These are phyloP conservation scores for Grammothele lineata DNA, from an alignment of 768 basidiomycete species.

Conservation along the genomic window DNA sequence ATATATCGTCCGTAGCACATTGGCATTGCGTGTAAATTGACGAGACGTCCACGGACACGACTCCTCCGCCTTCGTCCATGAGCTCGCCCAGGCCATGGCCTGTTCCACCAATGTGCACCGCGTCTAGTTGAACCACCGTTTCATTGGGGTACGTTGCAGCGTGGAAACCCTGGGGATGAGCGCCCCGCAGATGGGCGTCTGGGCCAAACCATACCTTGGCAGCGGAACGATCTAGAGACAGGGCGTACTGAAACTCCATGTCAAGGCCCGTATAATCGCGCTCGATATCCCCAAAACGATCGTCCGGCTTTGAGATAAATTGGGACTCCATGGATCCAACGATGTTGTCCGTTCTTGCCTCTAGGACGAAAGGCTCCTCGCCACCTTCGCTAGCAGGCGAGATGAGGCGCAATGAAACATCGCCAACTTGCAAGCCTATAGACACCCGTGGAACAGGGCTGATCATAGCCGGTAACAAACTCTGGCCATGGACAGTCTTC, in stretches of 20 bases:
- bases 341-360: slow-evolving; percentile 55
- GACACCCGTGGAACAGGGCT: slow-evolving; percentile 46
- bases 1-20: slow-evolving; percentile 52
- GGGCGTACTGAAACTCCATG: slow-evolving; percentile 38
- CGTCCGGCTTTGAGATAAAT: slow-evolving; percentile 31
- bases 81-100: slow-evolving; percentile 48
- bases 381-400: slow-evolving; percentile 36
- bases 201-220: slow-evolving; percentile 36
- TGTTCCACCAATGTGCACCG: slow-evolving; percentile 42
- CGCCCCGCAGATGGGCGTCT: slow-evolving; percentile 10
- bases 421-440: slow-evolving; percentile 45
- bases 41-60: slow-evolving; percentile 38
- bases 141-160: slow-evolving; percentile 19
- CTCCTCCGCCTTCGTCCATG: slow-evolving; percentile 39
- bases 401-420: slow-evolving; percentile 46
- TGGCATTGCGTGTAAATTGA: slow-evolving; percentile 45
- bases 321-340: slow-evolving; percentile 37
- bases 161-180: slow-evolving; percentile 21
- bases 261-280: slow-evolving; percentile 40
- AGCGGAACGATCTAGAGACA: slow-evolving; percentile 49
- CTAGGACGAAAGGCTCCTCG: slow-evolving; percentile 46
- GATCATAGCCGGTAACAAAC: slow-evolving; percentile 26
- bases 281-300: slow-evolving; percentile 19
- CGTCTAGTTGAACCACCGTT: slow-evolving; percentile 53
- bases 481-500: slow-evolving; percentile 15